Base-by-base conservation (phyloP, 495 filamentous ascomycete species). In the Letharia columbiana region DNA sequence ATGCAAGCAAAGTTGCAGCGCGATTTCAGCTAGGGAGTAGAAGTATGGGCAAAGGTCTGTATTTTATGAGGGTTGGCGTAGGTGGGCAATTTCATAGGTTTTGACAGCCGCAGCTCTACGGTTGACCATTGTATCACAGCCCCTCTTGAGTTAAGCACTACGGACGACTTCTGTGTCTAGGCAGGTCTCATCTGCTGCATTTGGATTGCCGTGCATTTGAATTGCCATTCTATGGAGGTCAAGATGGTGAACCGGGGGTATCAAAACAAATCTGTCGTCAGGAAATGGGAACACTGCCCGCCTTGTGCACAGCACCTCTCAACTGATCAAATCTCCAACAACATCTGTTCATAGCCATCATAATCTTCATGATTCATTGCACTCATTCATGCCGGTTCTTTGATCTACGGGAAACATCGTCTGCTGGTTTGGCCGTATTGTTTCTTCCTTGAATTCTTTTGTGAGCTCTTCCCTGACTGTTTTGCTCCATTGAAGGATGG, bases 401-500 rank as follows among this genome's bases (percentile, higher is more conserved):
- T 66, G 39, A 18, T 66, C 60, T 44, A 12, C 50, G 23, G 64
- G 54, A 23, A 59, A 59, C 9, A 56, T 15, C 40, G 42, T 37
- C 7, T 64, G 33, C 37, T 61, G 61, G 2, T 50, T 54, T 17
- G 67, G 52, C 33, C 41, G 59, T 7, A 57, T 47, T 41, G 57
- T 61, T 45, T 56, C 63, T 63, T 77, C 76, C 67, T 77, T 77
- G 84, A 83, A 87, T 71, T 89, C 84, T 49, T 76, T 75, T 33
- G 79, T 79, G 65, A 97, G 82, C 77, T 96, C 91, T 75, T 89
- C 84, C 20, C 92, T 80, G 2, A 94, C 90, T 50, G 80, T 83
- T 63, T 76, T 80, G 74, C 88, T 89, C 92, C 92, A 97, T 68
- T 86, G 77, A 72, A 90, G 77, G 41, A 97, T 77, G 28, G 91